Base-by-base conservation (phyloP, 2,329 filamentous ascomycete genomes). In the Botryotinia narcissicola region DNA sequence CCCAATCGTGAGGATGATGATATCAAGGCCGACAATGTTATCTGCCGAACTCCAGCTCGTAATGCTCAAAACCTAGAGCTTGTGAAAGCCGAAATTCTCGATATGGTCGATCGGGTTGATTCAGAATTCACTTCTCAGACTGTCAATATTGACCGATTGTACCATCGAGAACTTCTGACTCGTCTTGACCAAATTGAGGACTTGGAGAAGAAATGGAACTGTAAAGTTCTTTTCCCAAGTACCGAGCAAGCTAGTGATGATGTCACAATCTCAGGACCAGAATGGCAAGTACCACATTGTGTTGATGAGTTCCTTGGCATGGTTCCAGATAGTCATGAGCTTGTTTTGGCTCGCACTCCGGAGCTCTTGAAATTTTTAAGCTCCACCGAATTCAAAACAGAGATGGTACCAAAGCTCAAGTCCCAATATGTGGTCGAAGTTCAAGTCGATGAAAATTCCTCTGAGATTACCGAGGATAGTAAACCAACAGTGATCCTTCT, bases 131-230 rank as follows among this genome's bases (percentile, higher is more conserved):
- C 97, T 44, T 94, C 94, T 32, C 95, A 98, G 83, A 93, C 93
- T 74, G 95, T 98, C 77, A 93, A 93, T 77, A 94, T 98, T 79
- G 95, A 98, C 81, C 93, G 96, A 71, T 87, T 99, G 73, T 98
- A 98, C 82, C 96, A 99, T 81, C 93, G 96, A 77, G 94, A 97
- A 83, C 90, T 99, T 75, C 92, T 99, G 81, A 89, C 93, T 74
- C 93, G 95, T 74, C 91, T 98, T 76, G 86, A 89, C 62, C 93
- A 98, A 80, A 94, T 99, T 73, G 95, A 98, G 77, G 93, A 96
- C 78, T 87, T 99, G 70, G 96, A 99, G 85, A 97, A 97, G 87
- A 98, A 97, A 84, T 98, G 95, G 92, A 98, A 98, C 83, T 99
- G 96, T 90, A 98, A 98, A 86, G 97, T 99, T 80, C 93, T 94